Evolutionary conservation across 2,329 filamentous ascomycete species (phyloP), one percentile per base, ranked within the genome.

Genomic region (Fusarium pseudonygamai): DNA sequence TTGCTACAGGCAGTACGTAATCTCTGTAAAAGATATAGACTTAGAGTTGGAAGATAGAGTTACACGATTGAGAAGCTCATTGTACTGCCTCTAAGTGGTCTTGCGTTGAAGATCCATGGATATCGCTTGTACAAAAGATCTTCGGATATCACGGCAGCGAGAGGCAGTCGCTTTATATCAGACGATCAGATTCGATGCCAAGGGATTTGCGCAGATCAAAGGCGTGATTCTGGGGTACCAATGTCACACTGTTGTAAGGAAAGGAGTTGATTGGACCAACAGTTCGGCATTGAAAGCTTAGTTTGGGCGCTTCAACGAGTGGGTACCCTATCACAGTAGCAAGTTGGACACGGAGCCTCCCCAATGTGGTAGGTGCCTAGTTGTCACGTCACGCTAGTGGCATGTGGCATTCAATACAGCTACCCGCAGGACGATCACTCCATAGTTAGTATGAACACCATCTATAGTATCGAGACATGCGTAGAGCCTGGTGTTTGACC

Each of bases 31-130:
- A 10, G 18, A 37, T 37, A 37, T 37, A 37, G 36, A 37, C 36
- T 37, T 37, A 7, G 3, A 4, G 18, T 7, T 39, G 11, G 7
- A 14, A 28, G 15, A 32, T 18, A 49, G n/a, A 32, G 22, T n/a
- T 8, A 7, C 0, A 11, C 22, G 13, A 32, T 32, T 5, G 5
- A 7, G 12, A 32, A 10, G 11, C 22, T 14, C 18, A 13, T 24
- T 7, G 11, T 4, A 4, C 32, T 10, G 15, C 11, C 11, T 32
- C 11, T 32, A 0, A 22, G 2, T 32, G 15, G 4, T 4, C 28
- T 12, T 26, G n/a, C 9, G 15, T 43, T 4, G 4, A 26, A 12
- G 6, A 7, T 18, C 9, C 4, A 43, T 26, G 40, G 9, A 3
- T 26, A 43, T 18, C 22, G 46, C 26, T n/a, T 9, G 3, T n/a